Evolutionary conservation across 2,329 filamentous ascomycete genomes (phyloP), one percentile per base, ranked within the genome.

Genomic region (Pseudopyricularia javanii): DNA sequence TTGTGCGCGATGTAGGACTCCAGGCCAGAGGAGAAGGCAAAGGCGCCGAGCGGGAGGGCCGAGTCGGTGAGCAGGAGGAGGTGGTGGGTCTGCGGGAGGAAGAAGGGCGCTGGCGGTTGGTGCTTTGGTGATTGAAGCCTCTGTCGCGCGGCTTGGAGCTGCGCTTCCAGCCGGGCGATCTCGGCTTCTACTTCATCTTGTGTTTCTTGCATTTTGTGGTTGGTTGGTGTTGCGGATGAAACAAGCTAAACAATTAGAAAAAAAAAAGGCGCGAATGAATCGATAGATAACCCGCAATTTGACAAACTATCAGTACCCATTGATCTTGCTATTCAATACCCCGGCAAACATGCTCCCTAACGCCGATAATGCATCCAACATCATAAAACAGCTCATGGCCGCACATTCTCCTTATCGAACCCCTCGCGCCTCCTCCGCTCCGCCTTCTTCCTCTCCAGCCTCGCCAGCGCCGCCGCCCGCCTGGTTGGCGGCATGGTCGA

Each of bases 1-100:
- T 48, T 51, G 70, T 93, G 88, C 3, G 85, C 83, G 17, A 91
- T 80, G 66, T 85, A 91, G 40, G 87, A 91, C 69, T 93, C 88
- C 15, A 93, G 77, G 3, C 87, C 87, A 59, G 81, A 86, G 71
- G 83, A 88, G 71, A 91, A 93, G 61, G 88, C 88, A 69, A 93
- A 93, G n/a, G 87, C 88, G 54, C 88, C 88, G 0, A 93, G 75
- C 1, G 88, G 88, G 2, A 93, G 79, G 14, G 86, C 86, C 1
- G 88, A 91, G 71, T 93, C 88, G 49, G 88, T 81, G 49, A 91
- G 81, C 3, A 93, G 75, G 32, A 91, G 79, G 35, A 90, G 78
- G 58, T 85, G 83, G 67, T 91, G 88, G 28, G 76, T 63, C 24
- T 66, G 59, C 32, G 60, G 53, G 54, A 56, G 17, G 12, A 59